Conservation (phyloP, 345 rosid genomes). For the Abelmoschus esculentus region DNA sequence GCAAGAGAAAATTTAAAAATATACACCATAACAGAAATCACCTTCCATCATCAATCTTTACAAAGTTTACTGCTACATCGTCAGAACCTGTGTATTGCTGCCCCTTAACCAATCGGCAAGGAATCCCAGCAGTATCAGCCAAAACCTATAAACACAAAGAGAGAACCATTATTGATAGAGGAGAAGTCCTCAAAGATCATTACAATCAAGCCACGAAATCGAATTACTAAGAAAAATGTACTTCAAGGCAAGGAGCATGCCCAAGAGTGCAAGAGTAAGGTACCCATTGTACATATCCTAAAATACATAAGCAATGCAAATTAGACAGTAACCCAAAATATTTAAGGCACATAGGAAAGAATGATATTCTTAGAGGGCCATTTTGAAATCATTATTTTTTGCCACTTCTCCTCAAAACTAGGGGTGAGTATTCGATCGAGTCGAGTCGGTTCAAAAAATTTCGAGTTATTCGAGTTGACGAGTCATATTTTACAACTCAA, state of each 20-base stretch:
- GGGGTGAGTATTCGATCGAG: too few species aligned
- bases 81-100: constrained; percentile 80
- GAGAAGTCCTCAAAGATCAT: constrained; percentile 1
- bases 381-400: background rate
- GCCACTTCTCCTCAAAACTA: background rate
- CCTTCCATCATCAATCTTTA: constrained; percentile 89
- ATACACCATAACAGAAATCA: constrained; percentile 21
- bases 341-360: background rate
- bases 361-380: background rate
- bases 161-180: constrained; percentile 9
- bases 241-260: background rate
- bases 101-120: constrained; percentile 91
- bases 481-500: too few species aligned
- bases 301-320: background rate
- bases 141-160: constrained; percentile 52
- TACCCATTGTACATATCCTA: background rate
- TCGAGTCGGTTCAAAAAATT: too few species aligned
- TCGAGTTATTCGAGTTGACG: too few species aligned
- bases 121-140: constrained; percentile 78
- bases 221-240: background rate
- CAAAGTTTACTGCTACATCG: constrained; percentile 87
- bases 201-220: constrained; percentile 3
- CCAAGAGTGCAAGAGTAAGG: background rate
- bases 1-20: background rate
- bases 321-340: background rate